phyloP scores from a whole-genome alignment of 1,284 basidiomycete species.

The Marasmius fiardii region DNA sequence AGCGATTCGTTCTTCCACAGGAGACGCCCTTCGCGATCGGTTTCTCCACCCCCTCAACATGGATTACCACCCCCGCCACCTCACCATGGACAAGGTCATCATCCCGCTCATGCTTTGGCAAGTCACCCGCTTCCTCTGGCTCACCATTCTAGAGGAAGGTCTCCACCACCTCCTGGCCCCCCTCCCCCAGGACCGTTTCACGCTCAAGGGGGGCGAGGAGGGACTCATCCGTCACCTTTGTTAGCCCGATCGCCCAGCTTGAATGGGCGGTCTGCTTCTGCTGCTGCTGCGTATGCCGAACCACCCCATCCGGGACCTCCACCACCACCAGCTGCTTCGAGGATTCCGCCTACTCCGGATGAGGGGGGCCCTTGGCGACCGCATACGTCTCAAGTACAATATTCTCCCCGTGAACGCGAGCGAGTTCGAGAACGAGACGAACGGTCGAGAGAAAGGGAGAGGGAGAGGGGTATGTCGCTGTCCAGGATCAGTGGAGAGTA shows the following conservation, averaged over 20 bases:
- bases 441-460: not conserved
- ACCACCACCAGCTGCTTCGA: not conserved
- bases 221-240: not conserved
- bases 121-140: constrained; percentile 26
- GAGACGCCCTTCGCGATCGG: constrained; percentile 49
- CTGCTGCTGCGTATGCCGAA: not conserved
- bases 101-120: constrained; percentile 11
- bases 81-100: constrained; percentile 38
- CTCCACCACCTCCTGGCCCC: not conserved
- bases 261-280: not conserved
- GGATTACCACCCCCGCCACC: constrained; percentile 41
- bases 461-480: too few relatives aligned
- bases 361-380: not conserved
- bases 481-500: not conserved
- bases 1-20: constrained; percentile 48
- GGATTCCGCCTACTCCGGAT: not conserved
- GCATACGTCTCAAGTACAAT: not conserved
- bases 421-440: not conserved
- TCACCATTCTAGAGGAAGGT: not conserved
- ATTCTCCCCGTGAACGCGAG: not conserved
- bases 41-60: constrained; percentile 49
- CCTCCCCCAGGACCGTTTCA: not conserved
- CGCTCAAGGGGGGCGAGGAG: not conserved
- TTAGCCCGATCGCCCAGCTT: not conserved
- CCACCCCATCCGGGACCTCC: not conserved